Percentiles rank a stretch among this genome's conserved stretches.
phyloP scores from a whole-genome alignment of 148 eudicot species.

The Silene latifolia region DNA sequence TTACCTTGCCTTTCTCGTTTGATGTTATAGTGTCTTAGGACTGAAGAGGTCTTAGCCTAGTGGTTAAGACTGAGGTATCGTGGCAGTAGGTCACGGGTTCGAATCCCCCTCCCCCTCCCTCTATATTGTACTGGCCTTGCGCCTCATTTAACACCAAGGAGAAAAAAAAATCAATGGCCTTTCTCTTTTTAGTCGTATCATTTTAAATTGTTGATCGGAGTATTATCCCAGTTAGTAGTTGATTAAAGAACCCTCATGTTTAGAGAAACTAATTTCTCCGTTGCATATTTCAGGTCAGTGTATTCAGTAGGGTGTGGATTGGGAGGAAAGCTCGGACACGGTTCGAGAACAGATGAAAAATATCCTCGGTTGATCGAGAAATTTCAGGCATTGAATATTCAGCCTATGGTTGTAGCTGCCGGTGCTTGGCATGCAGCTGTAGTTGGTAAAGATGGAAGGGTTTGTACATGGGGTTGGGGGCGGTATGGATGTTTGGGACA shows the following conservation, averaged over 20 bases:
- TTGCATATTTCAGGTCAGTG: conserved; percentile 59
- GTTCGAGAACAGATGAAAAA: conserved; percentile 66
- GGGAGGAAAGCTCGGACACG: conserved; percentile 99
- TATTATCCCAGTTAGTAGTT: neutral
- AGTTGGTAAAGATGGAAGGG: conserved; percentile 87
- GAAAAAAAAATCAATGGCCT: no score
- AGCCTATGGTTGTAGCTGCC: conserved; percentile 79
- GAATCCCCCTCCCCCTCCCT: no score
- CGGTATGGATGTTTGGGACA: conserved; percentile 92
- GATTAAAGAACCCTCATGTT: neutral
- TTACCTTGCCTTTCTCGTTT: neutral
- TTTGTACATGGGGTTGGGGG: conserved; percentile 99
- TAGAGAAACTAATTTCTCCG: no score
- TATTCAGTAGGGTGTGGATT: conserved; percentile 97
- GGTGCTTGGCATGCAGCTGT: conserved; percentile 99
- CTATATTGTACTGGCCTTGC: no score
- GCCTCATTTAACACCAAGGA: no score
- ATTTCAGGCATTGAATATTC: conserved; percentile 61
- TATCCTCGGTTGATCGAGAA: conserved; percentile 69
- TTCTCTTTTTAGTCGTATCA: no score
- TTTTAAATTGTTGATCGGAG: neutral
- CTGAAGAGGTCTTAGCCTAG: no score
- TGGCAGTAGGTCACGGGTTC: no score
- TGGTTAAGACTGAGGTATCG: no score
- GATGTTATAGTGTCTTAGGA: neutral